Evolutionary conservation across 768 basidiomycete species (phyloP), one percentile per base, ranked within the genome.

Genomic region (Leccinum barrowsii): DNA sequence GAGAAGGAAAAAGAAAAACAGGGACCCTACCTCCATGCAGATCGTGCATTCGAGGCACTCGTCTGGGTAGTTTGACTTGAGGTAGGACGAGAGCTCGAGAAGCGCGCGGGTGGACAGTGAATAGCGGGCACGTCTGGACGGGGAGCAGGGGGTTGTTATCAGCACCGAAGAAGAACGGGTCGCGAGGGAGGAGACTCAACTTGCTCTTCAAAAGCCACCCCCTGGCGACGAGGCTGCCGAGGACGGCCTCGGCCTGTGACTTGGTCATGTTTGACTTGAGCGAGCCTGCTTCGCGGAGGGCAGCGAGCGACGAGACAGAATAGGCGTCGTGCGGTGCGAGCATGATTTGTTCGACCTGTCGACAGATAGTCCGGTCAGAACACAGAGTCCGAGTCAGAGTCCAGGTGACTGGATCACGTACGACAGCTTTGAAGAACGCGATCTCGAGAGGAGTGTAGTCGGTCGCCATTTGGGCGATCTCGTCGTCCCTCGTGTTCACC

Each of bases 321-420:
- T 80, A 96, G 0, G 87, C 76, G 66, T 87, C 84, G 44, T 80
- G 79, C 6, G 90, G 85, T 7, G 92, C 90, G 17, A 87, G 78
- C 82, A 94, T 88, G 64, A 96, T 94, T 73, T 89, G 87, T 66
- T 94, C 90, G 42, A 95, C 80, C 93, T 95, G 64, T 22, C 21
- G 30, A 15, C 7, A 37, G 7, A 28, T 51, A 35, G 13, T 13
- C n/a, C 26, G n/a, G 32, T 55, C 34, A 57, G 55, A 55, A 40
- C 37, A n/a, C 7, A 2, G 6, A 5, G 13, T 15, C 30, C 13
- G 10, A 10, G 34, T 11, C 7, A 8, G 10, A 10, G 34, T 11
- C 6, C 8, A n/a, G 24, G 26, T 37, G 35, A 37, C 5, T 26
- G 26, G 8, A 50, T 37, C 13, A 74, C 87, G 58, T 67, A 92